Evolutionary conservation across 2,329 filamentous ascomycete species (phyloP), one percentile per base, ranked within the genome.

Genomic region (Fusarium sp.): DNA sequence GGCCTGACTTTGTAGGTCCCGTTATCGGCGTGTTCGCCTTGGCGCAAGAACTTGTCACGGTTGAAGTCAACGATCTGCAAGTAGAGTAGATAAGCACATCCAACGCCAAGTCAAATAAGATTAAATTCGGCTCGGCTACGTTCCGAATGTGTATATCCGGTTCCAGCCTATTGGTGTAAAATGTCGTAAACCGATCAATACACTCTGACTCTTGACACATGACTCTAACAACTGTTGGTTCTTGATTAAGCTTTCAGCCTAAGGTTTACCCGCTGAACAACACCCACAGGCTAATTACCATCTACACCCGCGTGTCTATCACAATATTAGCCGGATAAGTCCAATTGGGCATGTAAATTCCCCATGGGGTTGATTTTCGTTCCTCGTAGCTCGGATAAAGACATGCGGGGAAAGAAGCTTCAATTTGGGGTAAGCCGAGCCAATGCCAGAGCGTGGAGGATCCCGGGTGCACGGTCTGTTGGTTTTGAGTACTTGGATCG

Each of bases 361-460:
- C 62, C 62, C 62, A 64, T 38, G 60, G 62, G 42, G 62, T 40
- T 20, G 11, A 17, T 64, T 64, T 64, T 64, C 62, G 62, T 27
- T 62, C 20, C 23, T 42, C 48, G 41, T 56, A 49, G 49, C 37
- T 58, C 49, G 62, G 60, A 44, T 65, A 65, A 65, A 58, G 60
- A 40, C 40, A 27, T 58, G 62, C 62, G 62, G 62, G 62, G 62
- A 38, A 58, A 42, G 17, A 45, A 46, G 23, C 49, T 17, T 23
- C 27, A 45, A 32, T 23, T 44, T 33, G 57, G 49, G 30, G 61
- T 27, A 60, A 27, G 6, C 26, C 45, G 20, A 62, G 38, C n/a
- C 38, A 46, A 45, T 52, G 9, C 17, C 17, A 37, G 48, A 33
- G 46, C 30, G 30, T 23, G 46, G 46, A 33, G 30, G 27, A 6